Conservation (phyloP, 2,329 filamentous ascomycete genomes). For the Onygena corvina region DNA sequence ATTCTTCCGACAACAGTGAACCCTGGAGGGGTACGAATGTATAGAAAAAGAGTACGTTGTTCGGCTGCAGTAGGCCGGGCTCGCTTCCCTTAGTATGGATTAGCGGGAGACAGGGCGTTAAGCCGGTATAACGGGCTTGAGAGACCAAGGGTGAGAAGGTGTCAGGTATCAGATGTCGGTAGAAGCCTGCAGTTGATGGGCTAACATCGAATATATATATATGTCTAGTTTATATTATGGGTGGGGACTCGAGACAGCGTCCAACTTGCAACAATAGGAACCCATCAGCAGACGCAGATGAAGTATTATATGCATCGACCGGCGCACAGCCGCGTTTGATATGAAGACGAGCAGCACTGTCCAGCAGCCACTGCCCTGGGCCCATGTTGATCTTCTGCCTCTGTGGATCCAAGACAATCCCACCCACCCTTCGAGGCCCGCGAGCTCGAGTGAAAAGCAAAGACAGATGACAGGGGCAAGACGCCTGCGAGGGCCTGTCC, state of each 20-base stretch:
- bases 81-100: too few species aligned
- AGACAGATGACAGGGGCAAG: slow-evolving; percentile 7
- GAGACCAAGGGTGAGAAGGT: neutral
- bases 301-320: slow-evolving; percentile 2
- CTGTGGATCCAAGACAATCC: slow-evolving; percentile 3
- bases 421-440: neutral
- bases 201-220: neutral
- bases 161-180: neutral
- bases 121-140: neutral
- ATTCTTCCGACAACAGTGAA: neutral
- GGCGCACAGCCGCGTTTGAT: neutral
- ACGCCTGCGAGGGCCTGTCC: slow-evolving; percentile 5
- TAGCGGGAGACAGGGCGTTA: too few species aligned
- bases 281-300: neutral
- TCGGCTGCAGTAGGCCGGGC: too few species aligned
- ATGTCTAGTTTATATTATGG: neutral
- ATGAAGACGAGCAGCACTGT: neutral
- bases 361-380: neutral
- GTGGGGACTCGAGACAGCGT: too few species aligned
- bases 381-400: neutral
- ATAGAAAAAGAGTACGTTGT: too few species aligned
- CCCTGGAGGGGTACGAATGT: neutral
- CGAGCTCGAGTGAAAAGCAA: neutral
- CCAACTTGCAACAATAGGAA: too few species aligned
- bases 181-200: too few species aligned